Evolutionary conservation across 129 eudicot genomes (phyloP), one percentile per base, ranked within the genome.

Genomic region (Erigeron canadensis): DNA sequence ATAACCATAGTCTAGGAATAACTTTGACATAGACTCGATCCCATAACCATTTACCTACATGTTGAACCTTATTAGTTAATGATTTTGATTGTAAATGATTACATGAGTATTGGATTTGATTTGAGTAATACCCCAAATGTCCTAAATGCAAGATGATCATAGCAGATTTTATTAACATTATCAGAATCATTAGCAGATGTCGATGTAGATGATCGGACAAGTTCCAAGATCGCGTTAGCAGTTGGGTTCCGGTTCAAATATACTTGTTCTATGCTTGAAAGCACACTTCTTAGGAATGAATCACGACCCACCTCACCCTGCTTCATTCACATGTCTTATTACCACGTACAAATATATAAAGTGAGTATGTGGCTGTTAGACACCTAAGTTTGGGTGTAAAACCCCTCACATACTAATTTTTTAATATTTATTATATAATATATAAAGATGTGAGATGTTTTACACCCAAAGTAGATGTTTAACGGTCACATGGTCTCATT

Each of bases 71-170:
- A 7, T 60, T 12, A 60, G 40, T 5, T 13, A 10, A 5, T 3
- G 64, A 28, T 39, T n/a, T 8, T 45, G 7, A 7, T 51, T 22
- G 10, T 61, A 15, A 50, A 28, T 28, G 3, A 28, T 28, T 59
- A 80, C n/a, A 4, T 70, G 47, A 21, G 55, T 9, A 9, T 56
- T 19, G 65, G 18, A 12, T 10, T 34, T 71, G 4, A 28, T 50
- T 28, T 63, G 16, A 48, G 37, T 73, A 45, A 38, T 82, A 93
- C 99, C 95, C 97, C 96, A 63, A 94, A 94, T 10, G 99, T 90
- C 56, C 99, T 78, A 72, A 71, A 94, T 0, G 99, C 99, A 21
- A 94, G 75, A 77, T 94, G 99, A 84, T 94, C 99, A 65, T 94
- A 90, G 69, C 89, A 87, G 51, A 94, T 87, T 38, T 62, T 84